Conservation (phyloP, 2,329 filamentous ascomycete genomes). For the Apiospora arundinis region DNA sequence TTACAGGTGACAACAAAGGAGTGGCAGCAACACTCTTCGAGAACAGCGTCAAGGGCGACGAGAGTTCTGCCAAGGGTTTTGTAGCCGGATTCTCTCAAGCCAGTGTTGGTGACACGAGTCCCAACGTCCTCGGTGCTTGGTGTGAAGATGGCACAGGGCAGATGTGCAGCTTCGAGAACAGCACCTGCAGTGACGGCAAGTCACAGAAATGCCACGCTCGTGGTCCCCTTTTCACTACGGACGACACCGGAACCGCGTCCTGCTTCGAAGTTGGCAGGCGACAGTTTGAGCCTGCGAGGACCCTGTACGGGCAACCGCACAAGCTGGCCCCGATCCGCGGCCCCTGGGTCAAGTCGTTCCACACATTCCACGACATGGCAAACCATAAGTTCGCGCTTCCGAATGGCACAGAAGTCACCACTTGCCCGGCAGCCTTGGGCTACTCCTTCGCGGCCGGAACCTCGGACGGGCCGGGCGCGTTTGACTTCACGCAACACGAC, state of each 20-base stretch:
- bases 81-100: constrained; percentile 93
- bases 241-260: constrained; percentile 75
- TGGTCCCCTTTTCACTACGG: constrained; percentile 70
- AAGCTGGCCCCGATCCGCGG: constrained; percentile 58
- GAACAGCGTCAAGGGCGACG: constrained; percentile 63
- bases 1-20: constrained; percentile 96
- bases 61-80: constrained; percentile 68
- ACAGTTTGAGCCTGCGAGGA: constrained; percentile 60
- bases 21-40: constrained; percentile 89
- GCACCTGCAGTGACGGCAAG: constrained; percentile 77
- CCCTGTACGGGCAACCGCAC: constrained; percentile 59
- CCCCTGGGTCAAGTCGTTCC: constrained; percentile 77
- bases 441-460: constrained; percentile 95
- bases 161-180: constrained; percentile 78
- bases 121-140: constrained; percentile 86
- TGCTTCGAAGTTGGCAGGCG: constrained; percentile 78
- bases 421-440: constrained; percentile 86
- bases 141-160: constrained; percentile 84
- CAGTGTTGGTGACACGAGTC: constrained; percentile 88
- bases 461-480: constrained; percentile 86
- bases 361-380: constrained; percentile 84
- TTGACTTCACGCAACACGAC: constrained; percentile 92
- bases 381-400: constrained; percentile 75
- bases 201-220: constrained; percentile 76
- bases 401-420: constrained; percentile 73